Percentiles rank a stretch among this genome's conserved stretches.
These are phyloP conservation scores for Diaporthe sp. DNA, from an alignment of 2,329 filamentous ascomycete genomes.

Conservation along the genomic window DNA sequence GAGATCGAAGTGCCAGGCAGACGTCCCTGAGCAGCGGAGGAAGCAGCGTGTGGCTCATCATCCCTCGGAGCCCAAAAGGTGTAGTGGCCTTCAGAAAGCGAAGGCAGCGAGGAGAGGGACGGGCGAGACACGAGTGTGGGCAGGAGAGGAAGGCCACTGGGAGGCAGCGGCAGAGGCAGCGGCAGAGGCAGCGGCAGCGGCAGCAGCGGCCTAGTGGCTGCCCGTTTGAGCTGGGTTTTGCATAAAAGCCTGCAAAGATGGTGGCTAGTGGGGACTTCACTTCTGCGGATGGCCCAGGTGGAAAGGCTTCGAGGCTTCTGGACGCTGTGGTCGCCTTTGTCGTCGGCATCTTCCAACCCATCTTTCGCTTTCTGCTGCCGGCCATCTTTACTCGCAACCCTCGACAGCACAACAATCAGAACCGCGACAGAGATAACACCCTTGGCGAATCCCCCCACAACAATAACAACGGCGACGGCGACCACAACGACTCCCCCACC, in stretches of 20 bases:
- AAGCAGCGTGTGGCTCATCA: background rate
- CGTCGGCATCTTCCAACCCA: slow-evolving; percentile 33
- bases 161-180: background rate
- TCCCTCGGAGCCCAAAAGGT: background rate
- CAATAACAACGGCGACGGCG: background rate
- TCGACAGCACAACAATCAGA: slow-evolving; percentile 16
- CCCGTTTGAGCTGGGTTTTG: background rate
- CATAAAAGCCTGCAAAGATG: slow-evolving; percentile 26
- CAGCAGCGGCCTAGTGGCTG: slow-evolving; percentile 27
- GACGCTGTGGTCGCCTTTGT: slow-evolving; percentile 31
- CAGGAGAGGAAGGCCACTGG: background rate
- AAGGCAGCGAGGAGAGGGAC: background rate
- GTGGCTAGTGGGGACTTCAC: slow-evolving; percentile 22
- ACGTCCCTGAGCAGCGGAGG: background rate
- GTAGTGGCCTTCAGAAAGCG: background rate
- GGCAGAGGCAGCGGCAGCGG: slow-evolving; percentile 1
- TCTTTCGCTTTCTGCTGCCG: slow-evolving; percentile 24
- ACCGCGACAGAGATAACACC: slow-evolving; percentile 17
- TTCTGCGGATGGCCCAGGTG: slow-evolving; percentile 29
- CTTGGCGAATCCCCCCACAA: background rate
- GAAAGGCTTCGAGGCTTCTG: slow-evolving; percentile 28
- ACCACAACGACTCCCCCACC: background rate
- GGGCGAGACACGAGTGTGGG: background rate
- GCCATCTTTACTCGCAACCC: slow-evolving; percentile 27
- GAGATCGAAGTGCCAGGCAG: background rate